Evolutionary conservation across 768 basidiomycete genomes (phyloP).

Genomic region (Russula vinacea): DNA sequence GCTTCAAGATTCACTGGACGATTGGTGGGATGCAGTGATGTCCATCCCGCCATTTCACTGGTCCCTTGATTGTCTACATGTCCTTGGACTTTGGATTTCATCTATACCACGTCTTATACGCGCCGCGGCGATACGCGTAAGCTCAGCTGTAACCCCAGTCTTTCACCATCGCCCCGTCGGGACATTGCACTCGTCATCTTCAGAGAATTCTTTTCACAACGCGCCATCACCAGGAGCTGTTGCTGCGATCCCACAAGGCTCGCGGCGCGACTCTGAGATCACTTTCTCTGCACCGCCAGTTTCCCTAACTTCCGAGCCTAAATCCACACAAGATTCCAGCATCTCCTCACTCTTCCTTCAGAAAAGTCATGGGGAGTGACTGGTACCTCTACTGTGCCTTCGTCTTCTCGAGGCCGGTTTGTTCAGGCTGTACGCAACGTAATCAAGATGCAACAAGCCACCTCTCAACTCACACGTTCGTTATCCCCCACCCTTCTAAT

Average conservation of each 20-base stretch:
- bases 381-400: constrained; percentile 28
- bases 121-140: constrained; percentile 13
- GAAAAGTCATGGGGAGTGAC: constrained; percentile 26
- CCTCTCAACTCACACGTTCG: constrained; percentile 31
- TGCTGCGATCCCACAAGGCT: constrained; percentile 13
- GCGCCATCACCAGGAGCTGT: constrained; percentile 15
- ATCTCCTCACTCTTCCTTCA: constrained; percentile 24
- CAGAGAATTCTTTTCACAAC: constrained; percentile 22
- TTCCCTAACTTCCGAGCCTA: constrained; percentile 24
- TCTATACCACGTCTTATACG: constrained; percentile 15
- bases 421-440: constrained; percentile 46
- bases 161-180: constrained; percentile 20
- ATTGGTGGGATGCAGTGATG: constrained; percentile 38
- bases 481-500: constrained; percentile 33
- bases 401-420: constrained; percentile 40
- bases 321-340: constrained; percentile 13
- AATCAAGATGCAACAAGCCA: constrained; percentile 41
- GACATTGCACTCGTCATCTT: constrained; percentile 14
- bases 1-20: constrained; percentile 57
- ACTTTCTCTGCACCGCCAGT: constrained; percentile 30
- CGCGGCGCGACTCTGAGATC: constrained; percentile 27
- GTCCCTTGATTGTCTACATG: constrained; percentile 7
- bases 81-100: constrained; percentile 6
- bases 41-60: constrained; percentile 23
- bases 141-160: constrained; percentile 18